Conservation (phyloP, 352 stramenopile genomes). For the Phytophthora tubulina region DNA sequence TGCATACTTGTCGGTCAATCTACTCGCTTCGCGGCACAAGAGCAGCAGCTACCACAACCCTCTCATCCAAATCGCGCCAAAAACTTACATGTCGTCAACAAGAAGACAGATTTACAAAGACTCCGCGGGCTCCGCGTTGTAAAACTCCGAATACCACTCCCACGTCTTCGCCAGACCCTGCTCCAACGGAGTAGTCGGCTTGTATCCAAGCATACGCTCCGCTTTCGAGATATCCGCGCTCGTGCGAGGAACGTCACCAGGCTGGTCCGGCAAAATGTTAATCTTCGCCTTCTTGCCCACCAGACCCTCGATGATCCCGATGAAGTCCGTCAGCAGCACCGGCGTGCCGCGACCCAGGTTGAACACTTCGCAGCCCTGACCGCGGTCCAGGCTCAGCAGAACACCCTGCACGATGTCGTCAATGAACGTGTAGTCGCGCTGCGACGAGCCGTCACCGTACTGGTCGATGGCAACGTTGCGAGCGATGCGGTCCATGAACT, state of each 20-base stretch:
- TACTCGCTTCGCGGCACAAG: neutral
- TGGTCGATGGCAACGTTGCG: conserved; percentile 94
- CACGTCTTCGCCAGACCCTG: conserved; percentile 95
- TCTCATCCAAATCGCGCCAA: too few species aligned
- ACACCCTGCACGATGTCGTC: conserved; percentile 98
- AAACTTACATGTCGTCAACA: neutral
- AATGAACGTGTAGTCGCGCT: conserved; percentile 99
- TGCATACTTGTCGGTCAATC: neutral
- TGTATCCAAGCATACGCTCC: conserved; percentile 94
- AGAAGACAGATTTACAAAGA: conserved; percentile 3
- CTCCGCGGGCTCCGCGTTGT: conserved; percentile 30
- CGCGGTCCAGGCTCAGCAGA: conserved; percentile 75
- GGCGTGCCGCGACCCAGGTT: conserved; percentile 97
- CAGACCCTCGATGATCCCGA: conserved; percentile 94
- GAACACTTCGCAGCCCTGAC: conserved; percentile 94
- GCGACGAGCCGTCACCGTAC: conserved; percentile 96
- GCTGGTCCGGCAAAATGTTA: conserved; percentile 94
- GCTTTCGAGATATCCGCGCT: conserved; percentile 97
- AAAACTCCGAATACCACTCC: conserved; percentile 92
- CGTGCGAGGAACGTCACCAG: conserved; percentile 96
- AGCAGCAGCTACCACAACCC: too few species aligned
- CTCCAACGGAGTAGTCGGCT: conserved; percentile 93
- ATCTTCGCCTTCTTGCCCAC: conserved; percentile 95
- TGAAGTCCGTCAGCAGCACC: conserved; percentile 95
- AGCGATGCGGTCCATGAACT: conserved; percentile 97